phyloP scores from a whole-genome alignment of 495 filamentous ascomycete genomes.

The Neurospora sp. region DNA sequence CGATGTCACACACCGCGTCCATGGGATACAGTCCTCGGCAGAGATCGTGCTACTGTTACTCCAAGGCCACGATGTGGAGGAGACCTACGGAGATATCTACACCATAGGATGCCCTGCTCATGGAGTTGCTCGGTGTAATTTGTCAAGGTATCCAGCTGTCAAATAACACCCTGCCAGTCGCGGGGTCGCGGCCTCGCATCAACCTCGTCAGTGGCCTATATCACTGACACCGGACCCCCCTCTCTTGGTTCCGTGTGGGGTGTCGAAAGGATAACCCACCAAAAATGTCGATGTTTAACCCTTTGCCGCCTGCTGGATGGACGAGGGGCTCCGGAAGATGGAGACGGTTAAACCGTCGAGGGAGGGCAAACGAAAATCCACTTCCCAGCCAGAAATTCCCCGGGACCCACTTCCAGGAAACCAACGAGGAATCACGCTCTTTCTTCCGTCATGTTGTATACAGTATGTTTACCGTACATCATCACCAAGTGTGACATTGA shows the following conservation, averaged over 20 bases:
- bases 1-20: not conserved
- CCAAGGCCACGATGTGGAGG: not conserved
- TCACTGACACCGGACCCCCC: not conserved
- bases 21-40: not conserved
- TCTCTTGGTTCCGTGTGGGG: not conserved
- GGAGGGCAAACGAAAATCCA: not conserved
- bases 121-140: not conserved
- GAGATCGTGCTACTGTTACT: not conserved
- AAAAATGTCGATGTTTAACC: not conserved
- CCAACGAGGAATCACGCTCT: not conserved
- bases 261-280: not conserved
- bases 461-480: not conserved
- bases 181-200: slow-evolving; percentile 8
- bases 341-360: not conserved
- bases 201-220: not conserved
- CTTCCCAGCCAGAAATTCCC: not conserved
- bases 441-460: not conserved
- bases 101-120: not conserved
- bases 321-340: not conserved
- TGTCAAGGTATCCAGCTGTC: slow-evolving; percentile 7
- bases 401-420: not conserved
- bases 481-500: not conserved
- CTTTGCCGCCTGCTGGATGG: not conserved
- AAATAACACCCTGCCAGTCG: slow-evolving; percentile 8
- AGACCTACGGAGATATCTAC: not conserved